Conservation (phyloP, 768 basidiomycete species). For the Pleurotus salmoneostramineus region DNA sequence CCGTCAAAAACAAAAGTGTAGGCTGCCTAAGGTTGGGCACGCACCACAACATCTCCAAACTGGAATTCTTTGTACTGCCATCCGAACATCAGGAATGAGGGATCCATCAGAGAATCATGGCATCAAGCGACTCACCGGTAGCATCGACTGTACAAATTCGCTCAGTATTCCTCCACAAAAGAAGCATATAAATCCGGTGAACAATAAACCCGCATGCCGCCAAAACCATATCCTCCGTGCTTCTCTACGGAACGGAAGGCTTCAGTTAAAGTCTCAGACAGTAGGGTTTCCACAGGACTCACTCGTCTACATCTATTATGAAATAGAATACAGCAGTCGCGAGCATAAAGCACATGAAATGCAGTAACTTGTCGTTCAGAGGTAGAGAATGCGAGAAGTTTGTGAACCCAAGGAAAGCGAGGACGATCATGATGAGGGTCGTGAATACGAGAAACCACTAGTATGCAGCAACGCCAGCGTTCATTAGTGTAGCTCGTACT, state of each 20-base stretch:
- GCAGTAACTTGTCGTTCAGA: slow-evolving; percentile 76
- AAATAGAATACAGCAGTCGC: slow-evolving; percentile 85
- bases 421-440: slow-evolving; percentile 56
- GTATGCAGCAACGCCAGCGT: not conserved
- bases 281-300: slow-evolving; percentile 26
- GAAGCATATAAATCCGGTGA: slow-evolving; percentile 68
- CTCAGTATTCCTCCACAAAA: slow-evolving; percentile 79
- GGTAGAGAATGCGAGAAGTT: slow-evolving; percentile 61
- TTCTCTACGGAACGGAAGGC: slow-evolving; percentile 41
- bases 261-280: not conserved
- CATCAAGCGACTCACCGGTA: slow-evolving; percentile 43
- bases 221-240: slow-evolving; percentile 85
- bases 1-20: not conserved
- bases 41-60: slow-evolving; percentile 66
- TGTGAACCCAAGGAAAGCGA: slow-evolving; percentile 78
- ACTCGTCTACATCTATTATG: slow-evolving; percentile 88
- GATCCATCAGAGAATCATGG: slow-evolving; percentile 19
- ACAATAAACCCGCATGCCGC: slow-evolving; percentile 67
- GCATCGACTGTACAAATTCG: slow-evolving; percentile 75
- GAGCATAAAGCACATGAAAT: slow-evolving; percentile 71
- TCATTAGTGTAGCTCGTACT: not conserved
- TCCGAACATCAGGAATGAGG: not conserved
- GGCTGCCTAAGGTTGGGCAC: slow-evolving; percentile 7
- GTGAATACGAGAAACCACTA: slow-evolving; percentile 86
- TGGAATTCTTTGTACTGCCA: slow-evolving; percentile 68